These are phyloP conservation scores for Scleroderma bovista DNA, from an alignment of 768 basidiomycete genomes.

Conservation along the genomic window DNA sequence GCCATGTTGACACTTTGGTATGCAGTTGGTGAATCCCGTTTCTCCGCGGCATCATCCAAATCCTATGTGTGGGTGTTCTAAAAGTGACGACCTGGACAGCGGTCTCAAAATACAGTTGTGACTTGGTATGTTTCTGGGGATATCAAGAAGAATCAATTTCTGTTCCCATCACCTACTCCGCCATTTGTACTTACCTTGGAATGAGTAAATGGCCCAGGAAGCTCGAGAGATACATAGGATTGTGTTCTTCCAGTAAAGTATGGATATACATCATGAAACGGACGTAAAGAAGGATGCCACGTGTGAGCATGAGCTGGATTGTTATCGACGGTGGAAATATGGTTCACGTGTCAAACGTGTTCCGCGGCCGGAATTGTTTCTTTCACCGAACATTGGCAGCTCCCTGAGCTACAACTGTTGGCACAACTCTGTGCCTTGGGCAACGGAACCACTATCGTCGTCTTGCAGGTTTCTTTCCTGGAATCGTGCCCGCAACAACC, in stretches of 20 bases:
- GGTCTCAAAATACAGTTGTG: no score
- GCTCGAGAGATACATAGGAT: no score
- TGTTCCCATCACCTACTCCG: neutral
- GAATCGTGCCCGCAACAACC: conserved; percentile 29
- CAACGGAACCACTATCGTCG: neutral
- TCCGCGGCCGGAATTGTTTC: neutral
- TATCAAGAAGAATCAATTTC: no score
- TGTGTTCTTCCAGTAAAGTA: neutral
- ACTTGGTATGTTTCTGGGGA: no score
- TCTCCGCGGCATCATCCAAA: no score
- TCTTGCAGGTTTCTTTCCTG: neutral
- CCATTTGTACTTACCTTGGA: neutral
- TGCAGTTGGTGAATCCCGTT: no score
- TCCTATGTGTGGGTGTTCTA: no score
- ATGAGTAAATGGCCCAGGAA: neutral
- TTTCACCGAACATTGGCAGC: conserved; percentile 1
- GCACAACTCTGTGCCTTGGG: neutral
- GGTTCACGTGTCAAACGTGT: conserved; percentile 1
- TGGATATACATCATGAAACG: neutral
- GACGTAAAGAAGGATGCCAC: neutral
- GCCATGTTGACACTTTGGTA: no score
- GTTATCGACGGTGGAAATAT: neutral
- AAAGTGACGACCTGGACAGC: no score
- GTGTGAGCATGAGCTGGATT: no score
- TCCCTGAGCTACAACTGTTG: neutral